A percentile compares a stretch with the other conserved stretches of the same genome.
These are phyloP conservation scores for Nigrograna mackinnonii DNA, from an alignment of 2,329 filamentous ascomycete species.

Conservation along the genomic window DNA sequence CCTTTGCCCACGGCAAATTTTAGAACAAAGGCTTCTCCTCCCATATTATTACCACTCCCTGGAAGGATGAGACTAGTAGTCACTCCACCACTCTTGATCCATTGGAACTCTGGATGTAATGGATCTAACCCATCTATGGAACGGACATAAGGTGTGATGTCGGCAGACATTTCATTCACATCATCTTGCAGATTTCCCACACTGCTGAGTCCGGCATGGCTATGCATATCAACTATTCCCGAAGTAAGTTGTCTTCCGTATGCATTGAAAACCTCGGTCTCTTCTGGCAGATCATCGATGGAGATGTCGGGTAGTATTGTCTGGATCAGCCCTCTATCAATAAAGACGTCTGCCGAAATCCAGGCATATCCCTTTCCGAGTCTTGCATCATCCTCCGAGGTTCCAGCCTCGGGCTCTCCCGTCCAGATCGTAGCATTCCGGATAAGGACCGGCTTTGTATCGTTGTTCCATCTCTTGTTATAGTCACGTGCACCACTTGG, in stretches of 20 bases:
- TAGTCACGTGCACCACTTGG: conserved; percentile 59
- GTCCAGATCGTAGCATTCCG: conserved; percentile 70
- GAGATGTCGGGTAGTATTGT: conserved; percentile 54
- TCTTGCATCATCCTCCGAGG: conserved; percentile 57
- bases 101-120: conserved; percentile 65
- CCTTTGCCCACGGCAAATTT: conserved; percentile 67
- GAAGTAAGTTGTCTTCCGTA: conserved; percentile 64
- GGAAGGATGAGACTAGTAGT: conserved; percentile 70
- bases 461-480: conserved; percentile 65
- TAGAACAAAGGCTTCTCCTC: conserved; percentile 70
- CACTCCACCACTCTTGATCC: conserved; percentile 74
- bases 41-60: conserved; percentile 74
- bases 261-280: conserved; percentile 60
- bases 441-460: conserved; percentile 64
- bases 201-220: conserved; percentile 57
- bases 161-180: conserved; percentile 64
- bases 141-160: conserved; percentile 70
- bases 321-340: conserved; percentile 65
- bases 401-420: conserved; percentile 61
- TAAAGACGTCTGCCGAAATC: conserved; percentile 62
- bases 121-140: conserved; percentile 68
- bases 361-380: conserved; percentile 64
- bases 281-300: conserved; percentile 47
- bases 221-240: conserved; percentile 75
- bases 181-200: conserved; percentile 63